Evolutionary conservation across 2,329 filamentous ascomycete species (phyloP).

Genomic region (Claviceps citrina): DNA sequence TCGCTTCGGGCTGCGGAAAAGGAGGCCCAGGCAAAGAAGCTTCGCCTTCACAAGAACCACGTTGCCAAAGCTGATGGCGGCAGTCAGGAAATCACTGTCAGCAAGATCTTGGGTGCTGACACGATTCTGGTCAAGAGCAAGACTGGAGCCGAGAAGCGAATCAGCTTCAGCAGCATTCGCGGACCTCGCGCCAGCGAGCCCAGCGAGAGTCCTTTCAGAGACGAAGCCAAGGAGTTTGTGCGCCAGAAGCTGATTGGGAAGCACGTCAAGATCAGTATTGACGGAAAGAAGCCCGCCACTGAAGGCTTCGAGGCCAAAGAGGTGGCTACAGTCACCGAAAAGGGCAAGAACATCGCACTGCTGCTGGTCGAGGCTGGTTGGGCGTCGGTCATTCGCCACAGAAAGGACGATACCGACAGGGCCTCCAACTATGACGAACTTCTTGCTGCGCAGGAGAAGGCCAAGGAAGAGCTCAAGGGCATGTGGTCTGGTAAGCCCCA

Average conservation of each 20-base stretch:
- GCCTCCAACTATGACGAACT: constrained; percentile 89
- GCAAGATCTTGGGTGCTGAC: constrained; percentile 75
- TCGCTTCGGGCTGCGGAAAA: constrained; percentile 74
- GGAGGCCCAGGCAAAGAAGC: constrained; percentile 58
- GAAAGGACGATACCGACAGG: constrained; percentile 85
- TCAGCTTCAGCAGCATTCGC: constrained; percentile 83
- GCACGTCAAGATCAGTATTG: constrained; percentile 75
- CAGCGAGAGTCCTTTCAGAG: constrained; percentile 72
- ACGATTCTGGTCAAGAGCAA: constrained; percentile 78
- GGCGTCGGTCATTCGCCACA: constrained; percentile 84
- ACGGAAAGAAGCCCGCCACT: constrained; percentile 76
- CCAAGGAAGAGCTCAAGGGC: constrained; percentile 78
- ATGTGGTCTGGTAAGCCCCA: constrained; percentile 89
- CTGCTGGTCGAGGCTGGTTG: constrained; percentile 82
- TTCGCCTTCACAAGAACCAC: constrained; percentile 69
- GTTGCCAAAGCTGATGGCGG: constrained; percentile 52
- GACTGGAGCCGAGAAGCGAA: constrained; percentile 69
- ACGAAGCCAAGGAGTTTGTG: constrained; percentile 91
- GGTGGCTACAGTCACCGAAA: constrained; percentile 72
- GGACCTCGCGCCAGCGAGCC: constrained; percentile 82
- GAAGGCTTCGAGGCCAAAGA: constrained; percentile 91
- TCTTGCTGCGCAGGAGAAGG: constrained; percentile 62
- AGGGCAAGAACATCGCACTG: constrained; percentile 76
- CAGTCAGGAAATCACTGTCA: constrained; percentile 67
- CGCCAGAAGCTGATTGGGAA: constrained; percentile 92